Evolutionary conservation across 2,329 filamentous ascomycete species (phyloP), one percentile per base, ranked within the genome.

Genomic region (Ophiostoma pallidulum): DNA sequence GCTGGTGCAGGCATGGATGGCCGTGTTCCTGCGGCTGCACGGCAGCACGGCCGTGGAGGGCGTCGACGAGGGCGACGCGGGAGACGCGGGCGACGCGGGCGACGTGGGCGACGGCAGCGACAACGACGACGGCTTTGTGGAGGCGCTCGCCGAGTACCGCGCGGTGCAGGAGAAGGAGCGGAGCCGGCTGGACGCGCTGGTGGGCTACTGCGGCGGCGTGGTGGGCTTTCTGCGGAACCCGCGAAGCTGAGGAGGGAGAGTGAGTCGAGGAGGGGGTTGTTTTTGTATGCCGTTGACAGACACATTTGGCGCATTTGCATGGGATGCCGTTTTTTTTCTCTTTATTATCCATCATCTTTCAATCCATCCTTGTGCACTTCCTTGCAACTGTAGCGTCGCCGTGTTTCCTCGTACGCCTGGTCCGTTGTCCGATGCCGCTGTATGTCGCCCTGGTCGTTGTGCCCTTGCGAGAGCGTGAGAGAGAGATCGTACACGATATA

Each of bases 1-100:
- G 66, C 74, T 98, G 33, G 85, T 88, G 14, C 90, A 97, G 65
- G 88, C 89, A 0, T 98, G 92, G 91, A 97, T 98, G 89, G 82
- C 84, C 2, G 91, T 97, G 1, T 94, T 97, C 59, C 63, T 98
- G 50, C 78, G 82, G 41, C 69, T 95, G 35, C 91, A 97, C 64
- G 49, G 51, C 24, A 16, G 45, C n/a, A 37, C 41, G 13, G 42
- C 26, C 2, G 41, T 37, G 2, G 49, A 44, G 4, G 38, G 31
- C 7, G 39, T 19, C 3, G 41, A 24, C 18, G 26, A n/a, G 12
- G 40, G 28, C 18, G 48, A 31, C 13, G 43, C 19, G 10, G 2
- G 47, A 44, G 4, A 32, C 3, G 41, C 33, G 12, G 26, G 16
- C n/a, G 40, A 29, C 18, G 48, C 24, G 10, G 43, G 80, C 39